Evolutionary conservation across 1,284 basidiomycete genomes (phyloP).

Genomic region (Ganoderma meredithae): DNA sequence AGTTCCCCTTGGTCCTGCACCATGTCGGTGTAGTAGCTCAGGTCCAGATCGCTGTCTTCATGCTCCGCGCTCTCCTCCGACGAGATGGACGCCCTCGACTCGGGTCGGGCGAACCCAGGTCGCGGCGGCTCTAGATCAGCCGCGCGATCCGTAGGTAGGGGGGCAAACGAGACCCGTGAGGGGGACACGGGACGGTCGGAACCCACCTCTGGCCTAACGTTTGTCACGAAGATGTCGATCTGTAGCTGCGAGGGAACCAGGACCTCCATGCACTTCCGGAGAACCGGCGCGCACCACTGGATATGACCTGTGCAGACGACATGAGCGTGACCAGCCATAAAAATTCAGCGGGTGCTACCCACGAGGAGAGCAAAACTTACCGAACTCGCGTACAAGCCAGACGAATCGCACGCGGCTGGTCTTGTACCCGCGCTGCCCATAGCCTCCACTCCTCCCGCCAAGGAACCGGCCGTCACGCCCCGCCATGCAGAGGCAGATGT

Average conservation of each 20-base stretch:
- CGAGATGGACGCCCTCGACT: constrained; percentile 25
- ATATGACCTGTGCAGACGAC: constrained; percentile 65
- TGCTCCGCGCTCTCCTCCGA: constrained; percentile 43
- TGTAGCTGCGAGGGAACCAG: constrained; percentile 66
- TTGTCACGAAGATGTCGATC: constrained; percentile 85
- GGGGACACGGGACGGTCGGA: constrained; percentile 11
- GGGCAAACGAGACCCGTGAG: constrained; percentile 22
- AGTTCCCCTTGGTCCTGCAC: constrained; percentile 46
- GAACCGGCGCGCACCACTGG: constrained; percentile 79
- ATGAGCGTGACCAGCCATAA: constrained; percentile 5
- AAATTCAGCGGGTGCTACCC: background rate
- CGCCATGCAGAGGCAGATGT: constrained; percentile 70
- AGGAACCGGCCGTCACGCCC: constrained; percentile 56
- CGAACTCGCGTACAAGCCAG: constrained; percentile 86
- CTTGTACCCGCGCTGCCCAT: constrained; percentile 52
- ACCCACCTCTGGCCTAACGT: constrained; percentile 44
- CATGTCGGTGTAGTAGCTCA: constrained; percentile 54
- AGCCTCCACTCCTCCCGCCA: constrained; percentile 52
- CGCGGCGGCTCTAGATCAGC: constrained; percentile 50
- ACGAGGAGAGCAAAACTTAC: constrained; percentile 50
- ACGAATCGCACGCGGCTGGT: constrained; percentile 78
- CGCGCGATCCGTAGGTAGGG: constrained; percentile 5
- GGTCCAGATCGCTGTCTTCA: constrained; percentile 51
- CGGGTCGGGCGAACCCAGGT: constrained; percentile 46
- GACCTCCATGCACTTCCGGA: constrained; percentile 74